Evolutionary conservation across 2,329 filamentous ascomycete genomes (phyloP).

Genomic region (Sarocladium brachiariae): DNA sequence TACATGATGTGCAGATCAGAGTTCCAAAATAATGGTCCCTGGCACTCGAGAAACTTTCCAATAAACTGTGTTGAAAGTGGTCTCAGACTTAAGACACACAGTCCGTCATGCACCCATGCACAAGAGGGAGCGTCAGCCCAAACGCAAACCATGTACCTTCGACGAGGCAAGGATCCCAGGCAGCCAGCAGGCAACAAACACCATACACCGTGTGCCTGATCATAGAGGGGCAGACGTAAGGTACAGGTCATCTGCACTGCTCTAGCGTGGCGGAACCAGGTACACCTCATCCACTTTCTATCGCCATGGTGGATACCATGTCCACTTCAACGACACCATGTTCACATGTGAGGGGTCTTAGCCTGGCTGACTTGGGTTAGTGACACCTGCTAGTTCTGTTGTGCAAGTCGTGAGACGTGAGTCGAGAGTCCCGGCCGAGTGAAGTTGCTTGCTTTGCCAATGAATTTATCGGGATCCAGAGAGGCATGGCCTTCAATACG

Average conservation of each 20-base stretch:
- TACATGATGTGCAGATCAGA: neutral
- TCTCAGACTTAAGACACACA: neutral
- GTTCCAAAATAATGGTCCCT: neutral
- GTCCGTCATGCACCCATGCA: neutral
- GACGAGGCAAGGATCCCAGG: neutral
- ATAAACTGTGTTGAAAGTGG: neutral
- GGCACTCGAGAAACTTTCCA: neutral
- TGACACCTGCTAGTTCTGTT: neutral
- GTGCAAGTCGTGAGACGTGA: neutral
- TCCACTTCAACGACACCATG: neutral
- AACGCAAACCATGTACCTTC: neutral
- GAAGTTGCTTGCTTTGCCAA: neutral
- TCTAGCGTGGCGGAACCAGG: conserved; percentile 7
- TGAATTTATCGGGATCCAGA: too few species aligned
- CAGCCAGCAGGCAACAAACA: neutral
- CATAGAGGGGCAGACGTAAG: conserved; percentile 9
- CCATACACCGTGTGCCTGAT: conserved; percentile 8
- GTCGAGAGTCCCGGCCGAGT: neutral
- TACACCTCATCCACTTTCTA: conserved; percentile 5
- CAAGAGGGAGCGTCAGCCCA: conserved; percentile 3
- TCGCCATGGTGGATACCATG: neutral
- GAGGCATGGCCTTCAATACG: too few species aligned
- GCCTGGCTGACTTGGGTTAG: neutral
- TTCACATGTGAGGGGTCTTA: neutral
- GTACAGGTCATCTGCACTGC: conserved; percentile 9